These are phyloP conservation scores for Heliamphora exappendiculata DNA, from an alignment of 148 eudicot genomes.

Conservation along the genomic window DNA sequence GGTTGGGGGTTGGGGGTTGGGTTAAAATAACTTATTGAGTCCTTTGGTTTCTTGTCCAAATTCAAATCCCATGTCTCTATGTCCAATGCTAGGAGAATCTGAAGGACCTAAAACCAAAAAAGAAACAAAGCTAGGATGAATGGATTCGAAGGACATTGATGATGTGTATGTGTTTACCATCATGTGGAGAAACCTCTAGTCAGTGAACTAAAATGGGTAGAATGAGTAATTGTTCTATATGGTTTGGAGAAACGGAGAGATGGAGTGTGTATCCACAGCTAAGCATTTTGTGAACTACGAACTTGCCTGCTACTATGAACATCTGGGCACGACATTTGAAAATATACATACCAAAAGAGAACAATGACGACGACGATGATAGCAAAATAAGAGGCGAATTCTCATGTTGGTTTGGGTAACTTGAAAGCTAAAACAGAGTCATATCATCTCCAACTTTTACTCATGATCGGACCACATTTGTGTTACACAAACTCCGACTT, in stretches of 20 bases:
- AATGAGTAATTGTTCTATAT: neutral
- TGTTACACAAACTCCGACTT: neutral
- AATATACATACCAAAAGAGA: too few species aligned
- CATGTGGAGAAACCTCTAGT: neutral
- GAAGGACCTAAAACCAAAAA: neutral
- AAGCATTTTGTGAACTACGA: neutral
- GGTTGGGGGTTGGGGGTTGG: too few species aligned
- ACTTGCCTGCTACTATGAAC: neutral
- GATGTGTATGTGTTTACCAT: too few species aligned
- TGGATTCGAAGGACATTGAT: neutral
- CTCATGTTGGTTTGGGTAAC: neutral
- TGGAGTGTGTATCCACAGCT: neutral
- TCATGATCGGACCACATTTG: neutral
- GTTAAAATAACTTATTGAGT: too few species aligned
- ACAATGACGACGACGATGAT: too few species aligned
- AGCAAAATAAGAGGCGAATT: neutral
- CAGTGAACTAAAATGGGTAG: neutral
- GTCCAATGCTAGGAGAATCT: neutral
- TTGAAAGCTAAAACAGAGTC: neutral
- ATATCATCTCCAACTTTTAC: neutral
- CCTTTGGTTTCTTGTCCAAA: neutral
- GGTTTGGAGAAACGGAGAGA: neutral
- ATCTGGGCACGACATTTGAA: too few species aligned
- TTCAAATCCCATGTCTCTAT: neutral
- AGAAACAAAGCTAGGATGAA: neutral